These are phyloP conservation scores for Phytophthora pluvialis DNA, from an alignment of 352 stramenopile species.

Conservation along the genomic window DNA sequence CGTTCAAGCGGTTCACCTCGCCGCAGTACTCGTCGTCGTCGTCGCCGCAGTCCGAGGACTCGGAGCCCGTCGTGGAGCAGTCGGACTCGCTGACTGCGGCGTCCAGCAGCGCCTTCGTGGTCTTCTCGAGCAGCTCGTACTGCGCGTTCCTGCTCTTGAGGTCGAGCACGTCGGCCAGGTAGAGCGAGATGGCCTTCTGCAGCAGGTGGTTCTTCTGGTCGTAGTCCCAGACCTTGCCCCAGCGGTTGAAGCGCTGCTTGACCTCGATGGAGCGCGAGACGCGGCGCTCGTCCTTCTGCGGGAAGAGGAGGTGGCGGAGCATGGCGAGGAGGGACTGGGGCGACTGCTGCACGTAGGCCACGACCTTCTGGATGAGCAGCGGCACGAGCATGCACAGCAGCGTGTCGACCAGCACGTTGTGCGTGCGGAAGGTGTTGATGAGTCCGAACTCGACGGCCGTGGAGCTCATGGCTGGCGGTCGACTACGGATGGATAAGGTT, in stretches of 20 bases:
- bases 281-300: constrained; percentile 13
- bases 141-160: constrained; percentile 45
- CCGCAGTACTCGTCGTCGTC: constrained; percentile 36
- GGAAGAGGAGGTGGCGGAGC: constrained; percentile 22
- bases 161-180: constrained; percentile 48
- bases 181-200: constrained; percentile 59
- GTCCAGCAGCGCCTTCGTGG: constrained; percentile 13
- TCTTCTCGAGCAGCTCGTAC: constrained; percentile 60
- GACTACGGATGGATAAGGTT: background rate
- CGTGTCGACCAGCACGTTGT: constrained; percentile 58
- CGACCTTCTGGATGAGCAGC: constrained; percentile 52
- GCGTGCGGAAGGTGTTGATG: constrained; percentile 61
- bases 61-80: constrained; percentile 32
- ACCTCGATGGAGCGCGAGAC: constrained; percentile 48
- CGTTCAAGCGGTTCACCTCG: constrained; percentile 45
- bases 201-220: constrained; percentile 58
- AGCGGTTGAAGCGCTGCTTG: constrained; percentile 46
- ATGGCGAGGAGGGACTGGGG: constrained; percentile 26
- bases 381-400: constrained; percentile 67
- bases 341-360: constrained; percentile 37
- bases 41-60: constrained; percentile 31
- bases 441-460: constrained; percentile 53
- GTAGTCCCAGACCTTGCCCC: constrained; percentile 48
- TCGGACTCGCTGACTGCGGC: constrained; percentile 20
- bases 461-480: constrained; percentile 40